Evolutionary conservation across 2,329 filamentous ascomycete species (phyloP).

Genomic region (Cercospora zeae-maydis): DNA sequence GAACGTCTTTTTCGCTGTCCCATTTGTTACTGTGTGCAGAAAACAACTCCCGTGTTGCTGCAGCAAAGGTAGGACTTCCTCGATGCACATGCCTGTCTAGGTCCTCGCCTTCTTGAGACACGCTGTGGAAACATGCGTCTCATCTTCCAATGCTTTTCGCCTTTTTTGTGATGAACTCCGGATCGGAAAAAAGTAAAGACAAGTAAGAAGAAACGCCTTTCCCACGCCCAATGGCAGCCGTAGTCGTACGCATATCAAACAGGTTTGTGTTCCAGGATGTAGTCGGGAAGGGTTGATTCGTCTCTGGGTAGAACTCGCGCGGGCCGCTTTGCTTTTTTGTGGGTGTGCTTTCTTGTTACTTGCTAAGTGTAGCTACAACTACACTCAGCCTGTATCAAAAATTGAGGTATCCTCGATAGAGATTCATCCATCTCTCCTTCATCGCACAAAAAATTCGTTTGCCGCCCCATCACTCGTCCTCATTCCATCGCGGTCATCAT

Average conservation of each 20-base stretch:
- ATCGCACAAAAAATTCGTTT: background rate
- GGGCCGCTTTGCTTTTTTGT: constrained; percentile 1
- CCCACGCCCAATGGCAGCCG: background rate
- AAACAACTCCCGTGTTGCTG: background rate
- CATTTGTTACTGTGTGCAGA: constrained; percentile 1
- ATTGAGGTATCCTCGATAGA: constrained; percentile 3
- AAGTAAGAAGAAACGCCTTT: background rate
- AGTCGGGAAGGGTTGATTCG: background rate
- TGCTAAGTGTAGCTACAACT: constrained; percentile 11
- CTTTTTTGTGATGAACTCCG: background rate
- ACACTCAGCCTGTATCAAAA: constrained; percentile 3
- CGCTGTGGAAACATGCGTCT: background rate
- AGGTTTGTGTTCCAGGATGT: background rate
- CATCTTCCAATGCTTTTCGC: background rate
- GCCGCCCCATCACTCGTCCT: constrained; percentile 3
- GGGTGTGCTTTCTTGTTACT: constrained; percentile 1
- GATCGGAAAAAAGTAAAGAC: background rate
- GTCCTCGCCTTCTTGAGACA: background rate
- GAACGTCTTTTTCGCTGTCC: constrained; percentile 2
- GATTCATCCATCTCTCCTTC: constrained; percentile 5
- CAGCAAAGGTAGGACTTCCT: constrained; percentile 4
- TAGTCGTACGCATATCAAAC: background rate
- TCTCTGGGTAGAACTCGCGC: background rate
- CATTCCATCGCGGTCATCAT: constrained; percentile 23
- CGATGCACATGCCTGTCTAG: constrained; percentile 1